Evolutionary conservation across 495 filamentous ascomycete species (phyloP), one percentile per base, ranked within the genome.

Genomic region (Viridothelium virens): DNA sequence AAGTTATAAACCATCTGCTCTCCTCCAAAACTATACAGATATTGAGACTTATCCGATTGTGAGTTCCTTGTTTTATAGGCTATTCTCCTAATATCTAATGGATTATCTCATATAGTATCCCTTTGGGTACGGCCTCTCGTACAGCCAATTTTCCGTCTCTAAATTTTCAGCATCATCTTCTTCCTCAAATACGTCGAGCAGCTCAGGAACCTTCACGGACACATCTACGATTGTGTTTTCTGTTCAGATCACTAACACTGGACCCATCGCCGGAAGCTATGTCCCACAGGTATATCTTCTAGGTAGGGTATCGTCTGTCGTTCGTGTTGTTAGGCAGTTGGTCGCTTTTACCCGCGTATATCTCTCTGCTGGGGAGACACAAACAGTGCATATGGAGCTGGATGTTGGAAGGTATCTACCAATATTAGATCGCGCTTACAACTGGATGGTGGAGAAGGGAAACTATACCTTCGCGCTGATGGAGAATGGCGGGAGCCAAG

Each of bases 51-150:
- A 70, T 2, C 73, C 70, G 1, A 59, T 59, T 59, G 53, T 59
- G 53, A 59, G 53, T 59, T 10, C 53, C 53, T 36, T 59, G 7
- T 59, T 14, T 36, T 10, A 11, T 36, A 25, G 53, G 18, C 7
- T 7, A 18, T 36, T 3, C 31, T 10, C 5, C 33, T 33, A 9
- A 59, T 34, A 5, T 59, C 14, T 59, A 36, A 59, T 59, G 31
- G 53, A 59, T 59, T 7, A 34, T 18, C 9, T 36, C 31, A 18
- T 59, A n/a, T 67, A 69, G 18, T 77, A 75, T 64, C 72, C 71
- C 50, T 80, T 80, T 65, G 75, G 78, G 12, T 73, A 76, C 50
- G 78, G 78, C 9, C 39, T 79, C 10, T 77, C 77, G 2, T 80
- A 79, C 56, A 78, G 74, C 0, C 68, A 67, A 0, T 79, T 80